phyloP scores from a whole-genome alignment of 2,329 filamentous ascomycete species.

The Fusarium cyanostomum region DNA sequence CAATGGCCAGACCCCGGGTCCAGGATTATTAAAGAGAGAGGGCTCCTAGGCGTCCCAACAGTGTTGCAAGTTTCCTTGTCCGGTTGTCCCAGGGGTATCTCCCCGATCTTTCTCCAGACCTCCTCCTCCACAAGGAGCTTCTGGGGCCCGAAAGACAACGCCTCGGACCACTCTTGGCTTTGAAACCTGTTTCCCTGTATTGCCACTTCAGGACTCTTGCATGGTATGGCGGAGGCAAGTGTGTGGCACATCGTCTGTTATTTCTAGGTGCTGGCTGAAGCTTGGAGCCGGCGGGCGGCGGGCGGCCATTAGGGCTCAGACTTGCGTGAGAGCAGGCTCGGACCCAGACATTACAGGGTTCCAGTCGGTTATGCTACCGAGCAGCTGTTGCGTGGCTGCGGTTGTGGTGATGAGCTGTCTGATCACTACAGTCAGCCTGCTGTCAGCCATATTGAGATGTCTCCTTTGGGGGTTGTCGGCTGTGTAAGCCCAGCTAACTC shows the following conservation, averaged over 20 bases:
- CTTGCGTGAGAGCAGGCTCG: slow-evolving; percentile 4
- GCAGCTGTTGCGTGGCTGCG: slow-evolving; percentile 5
- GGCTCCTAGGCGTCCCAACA: slow-evolving; percentile 11
- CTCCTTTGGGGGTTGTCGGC: background rate
- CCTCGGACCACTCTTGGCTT: slow-evolving; percentile 34
- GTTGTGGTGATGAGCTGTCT: background rate
- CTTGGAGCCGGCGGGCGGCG: slow-evolving; percentile 8
- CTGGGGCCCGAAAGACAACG: slow-evolving; percentile 18
- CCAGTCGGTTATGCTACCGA: slow-evolving; percentile 29
- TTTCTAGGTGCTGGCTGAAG: slow-evolving; percentile 9
- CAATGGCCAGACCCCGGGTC: slow-evolving; percentile 30
- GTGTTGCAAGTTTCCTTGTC: slow-evolving; percentile 10
- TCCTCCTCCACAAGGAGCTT: background rate
- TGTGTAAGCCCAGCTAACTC: background rate
- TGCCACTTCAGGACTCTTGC: slow-evolving; percentile 36
- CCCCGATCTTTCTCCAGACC: background rate
- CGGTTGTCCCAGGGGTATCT: slow-evolving; percentile 4
- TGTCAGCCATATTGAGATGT: slow-evolving; percentile 5
- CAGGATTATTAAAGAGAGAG: slow-evolving; percentile 7
- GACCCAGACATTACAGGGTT: slow-evolving; percentile 10
- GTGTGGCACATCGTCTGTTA: slow-evolving; percentile 28
- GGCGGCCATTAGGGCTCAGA: slow-evolving; percentile 1
- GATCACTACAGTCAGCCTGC: background rate
- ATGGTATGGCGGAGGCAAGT: slow-evolving; percentile 38
- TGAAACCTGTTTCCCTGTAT: slow-evolving; percentile 23